A percentile compares a stretch with the other conserved stretches of the same genome.
These are phyloP conservation scores for Monosporascus sp. DNA, from an alignment of 2,329 filamentous ascomycete genomes.

Conservation along the genomic window DNA sequence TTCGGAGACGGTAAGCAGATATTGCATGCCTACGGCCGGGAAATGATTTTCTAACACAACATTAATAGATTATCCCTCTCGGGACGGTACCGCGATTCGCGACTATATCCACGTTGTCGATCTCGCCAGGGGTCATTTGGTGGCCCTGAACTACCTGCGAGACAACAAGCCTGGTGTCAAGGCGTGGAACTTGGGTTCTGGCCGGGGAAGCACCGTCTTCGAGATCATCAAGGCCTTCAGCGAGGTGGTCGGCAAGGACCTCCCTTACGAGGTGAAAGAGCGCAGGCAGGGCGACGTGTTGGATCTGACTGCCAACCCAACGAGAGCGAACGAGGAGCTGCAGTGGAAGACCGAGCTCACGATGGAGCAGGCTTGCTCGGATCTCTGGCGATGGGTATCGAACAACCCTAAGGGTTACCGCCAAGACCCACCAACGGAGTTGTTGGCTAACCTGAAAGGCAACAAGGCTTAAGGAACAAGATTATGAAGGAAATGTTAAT, in stretches of 20 bases:
- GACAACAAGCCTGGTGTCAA: conserved; percentile 81
- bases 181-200: conserved; percentile 95
- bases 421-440: conserved; percentile 79
- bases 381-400: conserved; percentile 94
- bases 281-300: conserved; percentile 87
- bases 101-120: conserved; percentile 98
- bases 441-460: conserved; percentile 61
- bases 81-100: conserved; percentile 88
- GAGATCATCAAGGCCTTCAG: conserved; percentile 97
- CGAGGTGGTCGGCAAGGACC: conserved; percentile 75
- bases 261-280: conserved; percentile 80
- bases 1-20: conserved; percentile 76
- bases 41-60: conserved; percentile 1
- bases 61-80: conserved; percentile 74
- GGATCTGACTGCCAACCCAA: conserved; percentile 88
- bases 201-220: conserved; percentile 90
- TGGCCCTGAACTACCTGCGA: conserved; percentile 86
- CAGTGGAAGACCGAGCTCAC: conserved; percentile 87
- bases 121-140: conserved; percentile 77
- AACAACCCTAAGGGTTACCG: conserved; percentile 96
- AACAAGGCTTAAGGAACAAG: conserved; percentile 16
- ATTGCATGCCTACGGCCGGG: background rate
- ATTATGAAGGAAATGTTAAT: background rate
- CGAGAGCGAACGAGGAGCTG: conserved; percentile 81
- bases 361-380: conserved; percentile 87